Conservation (phyloP, 1,284 basidiomycete species). For the Austroboletus rostrupii region DNA sequence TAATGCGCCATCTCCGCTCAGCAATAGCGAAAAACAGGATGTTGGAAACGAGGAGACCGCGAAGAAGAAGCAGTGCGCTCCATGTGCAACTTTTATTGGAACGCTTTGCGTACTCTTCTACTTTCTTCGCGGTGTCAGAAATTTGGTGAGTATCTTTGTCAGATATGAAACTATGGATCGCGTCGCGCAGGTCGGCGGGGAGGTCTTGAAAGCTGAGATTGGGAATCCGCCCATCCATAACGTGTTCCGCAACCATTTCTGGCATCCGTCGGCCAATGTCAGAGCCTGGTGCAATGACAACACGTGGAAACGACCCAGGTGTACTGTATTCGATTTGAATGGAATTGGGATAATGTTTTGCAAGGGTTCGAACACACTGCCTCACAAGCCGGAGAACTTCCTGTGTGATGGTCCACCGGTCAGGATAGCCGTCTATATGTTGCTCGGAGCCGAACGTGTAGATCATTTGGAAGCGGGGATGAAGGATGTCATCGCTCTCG, state of each 20-base stretch:
- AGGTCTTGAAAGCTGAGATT: slow-evolving; percentile 16
- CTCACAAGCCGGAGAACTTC: slow-evolving; percentile 32
- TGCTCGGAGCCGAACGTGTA: slow-evolving; percentile 40
- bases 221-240: slow-evolving; percentile 22
- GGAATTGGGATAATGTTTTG: not conserved
- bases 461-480: slow-evolving; percentile 39
- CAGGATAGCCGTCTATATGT: slow-evolving; percentile 40
- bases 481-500: slow-evolving; percentile 43
- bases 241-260: slow-evolving; percentile 18
- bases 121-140: not conserved
- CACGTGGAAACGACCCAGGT: slow-evolving; percentile 25
- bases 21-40: slow-evolving; percentile 37
- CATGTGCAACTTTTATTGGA: slow-evolving; percentile 21
- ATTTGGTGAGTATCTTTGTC: not conserved
- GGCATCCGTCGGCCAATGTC: slow-evolving; percentile 18
- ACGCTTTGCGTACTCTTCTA: slow-evolving; percentile 12
- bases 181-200: not conserved
- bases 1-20: slow-evolving; percentile 43
- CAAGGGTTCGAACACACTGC: slow-evolving; percentile 8
- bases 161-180: slow-evolving; percentile 23
- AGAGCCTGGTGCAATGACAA: slow-evolving; percentile 26
- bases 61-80: slow-evolving; percentile 36
- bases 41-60: slow-evolving; percentile 40
- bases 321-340: slow-evolving; percentile 3
- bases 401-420: slow-evolving; percentile 45